Evolutionary conservation across 108 stramenopile species (phyloP), one percentile per base, ranked within the genome.

Genomic region (Poteriospumella lacustris): DNA sequence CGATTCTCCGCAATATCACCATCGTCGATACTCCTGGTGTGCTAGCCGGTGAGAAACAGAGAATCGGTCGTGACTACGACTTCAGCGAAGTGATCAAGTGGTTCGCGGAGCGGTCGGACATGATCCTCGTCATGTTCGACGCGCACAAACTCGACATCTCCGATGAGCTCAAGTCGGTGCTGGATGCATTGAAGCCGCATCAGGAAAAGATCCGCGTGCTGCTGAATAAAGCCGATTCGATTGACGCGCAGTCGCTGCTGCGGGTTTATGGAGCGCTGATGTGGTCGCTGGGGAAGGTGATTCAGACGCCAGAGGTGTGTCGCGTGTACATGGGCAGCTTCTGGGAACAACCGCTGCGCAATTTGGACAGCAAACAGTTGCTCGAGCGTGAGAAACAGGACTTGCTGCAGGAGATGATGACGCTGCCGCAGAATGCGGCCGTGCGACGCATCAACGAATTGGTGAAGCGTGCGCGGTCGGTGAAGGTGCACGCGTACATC

Each of bases 401-500:
- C 83, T 89, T 99, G 33, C 84, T 97, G 79, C 84, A 92, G 70
- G 98, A 99, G 70, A 94, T 99, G 78, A 88, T 87, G 77, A 76
- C 79, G 42, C 84, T 99, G 58, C 96, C 96, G 9, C 94, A 95
- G 75, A 94, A 97, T 64, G 93, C 96, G 89, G 43, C 31, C 3
- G 43, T 70, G 12, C 36, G 69, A 2, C 87, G 94, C 3, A 96
- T 99, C 78, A 99, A 99, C 82, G 98, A 99, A 68, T 82, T 99
- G 44, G 96, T 99, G 44, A 99, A 99, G 77, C 89, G 98, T 34
- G 95, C 96, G 44, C 81, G 98, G 38, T 88, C 90, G 58, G 95
- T 96, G 47, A 96, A 97, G 85, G 96, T 96, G 28, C 98, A 97
- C 78, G 96, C 96, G 2, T 96, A 97, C 83, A 95, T 99, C 76